These are phyloP conservation scores for Wickerhamomyces strasburgensis DNA, from an alignment of 805 yeast species.

Conservation along the genomic window DNA sequence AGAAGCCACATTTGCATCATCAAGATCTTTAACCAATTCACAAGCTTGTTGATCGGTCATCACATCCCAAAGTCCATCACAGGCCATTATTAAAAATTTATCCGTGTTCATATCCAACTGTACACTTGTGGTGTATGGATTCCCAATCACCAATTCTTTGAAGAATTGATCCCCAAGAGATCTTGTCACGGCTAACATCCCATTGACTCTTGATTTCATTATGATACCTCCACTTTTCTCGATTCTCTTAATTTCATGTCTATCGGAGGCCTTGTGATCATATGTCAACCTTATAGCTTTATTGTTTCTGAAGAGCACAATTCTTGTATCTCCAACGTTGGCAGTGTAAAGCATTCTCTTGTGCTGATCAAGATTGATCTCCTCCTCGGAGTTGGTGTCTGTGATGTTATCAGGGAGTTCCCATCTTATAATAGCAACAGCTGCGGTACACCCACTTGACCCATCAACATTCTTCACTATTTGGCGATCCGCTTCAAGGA, in stretches of 20 bases:
- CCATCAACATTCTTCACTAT: conserved; percentile 59
- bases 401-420: conserved; percentile 40
- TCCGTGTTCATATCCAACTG: conserved; percentile 56
- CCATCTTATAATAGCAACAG: conserved; percentile 88
- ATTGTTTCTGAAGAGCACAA: conserved; percentile 72
- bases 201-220: conserved; percentile 89
- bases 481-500: conserved; percentile 68
- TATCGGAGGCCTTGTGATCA: conserved; percentile 90
- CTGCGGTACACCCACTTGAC: conserved; percentile 91
- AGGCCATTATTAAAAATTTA: conserved; percentile 81
- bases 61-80: conserved; percentile 98
- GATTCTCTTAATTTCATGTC: conserved; percentile 69
- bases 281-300: conserved; percentile 75
- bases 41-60: conserved; percentile 82
- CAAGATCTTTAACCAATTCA: conserved; percentile 50
- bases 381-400: conserved; percentile 1
- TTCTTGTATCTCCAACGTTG: conserved; percentile 90
- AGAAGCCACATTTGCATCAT: conserved; percentile 64
- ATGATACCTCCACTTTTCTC: conserved; percentile 79
- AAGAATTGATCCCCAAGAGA: conserved; percentile 92
- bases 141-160: conserved; percentile 83
- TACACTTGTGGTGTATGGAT: conserved; percentile 89
- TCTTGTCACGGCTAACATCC: conserved; percentile 90
- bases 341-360: conserved; percentile 84
- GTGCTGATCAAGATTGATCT: conserved; percentile 35